Conservation (phyloP, 495 filamentous ascomycete species). For the Aspergillus bertholletiae region DNA sequence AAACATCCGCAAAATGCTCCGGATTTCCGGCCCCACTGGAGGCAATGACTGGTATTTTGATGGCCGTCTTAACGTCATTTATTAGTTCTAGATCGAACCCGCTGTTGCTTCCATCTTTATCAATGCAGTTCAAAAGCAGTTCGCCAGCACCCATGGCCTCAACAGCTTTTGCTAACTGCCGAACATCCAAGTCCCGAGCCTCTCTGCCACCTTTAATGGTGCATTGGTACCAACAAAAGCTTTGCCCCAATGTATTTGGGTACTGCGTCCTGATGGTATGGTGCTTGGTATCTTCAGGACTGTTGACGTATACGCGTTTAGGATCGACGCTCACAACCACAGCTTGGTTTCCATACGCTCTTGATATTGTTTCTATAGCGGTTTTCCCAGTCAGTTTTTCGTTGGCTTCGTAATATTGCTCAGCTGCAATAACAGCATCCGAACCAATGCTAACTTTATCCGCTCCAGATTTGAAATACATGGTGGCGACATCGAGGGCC, state of each 20-base stretch:
- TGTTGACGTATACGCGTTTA: constrained; percentile 79
- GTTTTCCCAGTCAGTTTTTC: constrained; percentile 71
- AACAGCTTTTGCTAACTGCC: constrained; percentile 80
- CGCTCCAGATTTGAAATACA: constrained; percentile 98
- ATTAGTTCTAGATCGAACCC: constrained; percentile 96
- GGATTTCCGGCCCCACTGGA: constrained; percentile 92
- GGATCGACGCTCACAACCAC: constrained; percentile 96
- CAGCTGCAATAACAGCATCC: constrained; percentile 87
- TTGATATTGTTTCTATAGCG: constrained; percentile 90
- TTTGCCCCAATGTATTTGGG: constrained; percentile 72
- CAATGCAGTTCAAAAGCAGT: constrained; percentile 94
- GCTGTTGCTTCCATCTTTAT: constrained; percentile 91
- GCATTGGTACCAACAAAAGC: constrained; percentile 94
- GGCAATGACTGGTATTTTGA: constrained; percentile 92
- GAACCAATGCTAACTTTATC: constrained; percentile 98
- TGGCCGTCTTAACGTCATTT: constrained; percentile 72
- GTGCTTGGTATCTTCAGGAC: constrained; percentile 68
- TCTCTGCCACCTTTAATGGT: constrained; percentile 95
- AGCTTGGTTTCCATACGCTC: constrained; percentile 93
- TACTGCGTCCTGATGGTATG: constrained; percentile 68
- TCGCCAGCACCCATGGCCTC: constrained; percentile 96
- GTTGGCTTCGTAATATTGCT: constrained; percentile 73
- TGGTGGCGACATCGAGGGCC: constrained; percentile 86
- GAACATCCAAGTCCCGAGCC: constrained; percentile 83
- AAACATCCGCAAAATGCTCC: constrained; percentile 87